Evolutionary conservation across 192 early-diverging fungal species (phyloP).

Genomic region (Geranomyces michiganensis): DNA sequence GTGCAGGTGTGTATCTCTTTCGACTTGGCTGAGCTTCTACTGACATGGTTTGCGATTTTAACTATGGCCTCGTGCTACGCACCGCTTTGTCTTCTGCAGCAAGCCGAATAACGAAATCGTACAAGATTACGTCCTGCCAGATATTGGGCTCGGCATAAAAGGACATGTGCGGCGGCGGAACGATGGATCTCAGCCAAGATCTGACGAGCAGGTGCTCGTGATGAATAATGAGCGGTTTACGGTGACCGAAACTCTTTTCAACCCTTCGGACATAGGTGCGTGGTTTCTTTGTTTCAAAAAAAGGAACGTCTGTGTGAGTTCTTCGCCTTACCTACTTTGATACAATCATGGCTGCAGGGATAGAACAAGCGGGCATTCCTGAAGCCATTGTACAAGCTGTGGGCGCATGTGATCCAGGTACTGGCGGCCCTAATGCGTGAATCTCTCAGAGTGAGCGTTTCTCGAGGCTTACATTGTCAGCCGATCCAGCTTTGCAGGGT

Average conservation of each 20-base stretch:
- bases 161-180: constrained; percentile 58
- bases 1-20: constrained; percentile 47
- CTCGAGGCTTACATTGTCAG: not conserved
- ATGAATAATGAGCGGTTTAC: constrained; percentile 79
- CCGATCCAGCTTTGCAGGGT: constrained; percentile 37
- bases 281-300: not conserved
- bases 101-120: constrained; percentile 48
- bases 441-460: not conserved
- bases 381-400: constrained; percentile 60
- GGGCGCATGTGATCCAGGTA: constrained; percentile 48
- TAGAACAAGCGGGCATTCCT: constrained; percentile 70
- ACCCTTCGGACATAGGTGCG: constrained; percentile 74
- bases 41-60: too few relatives aligned
- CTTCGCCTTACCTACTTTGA: too few relatives aligned
- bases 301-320: not conserved
- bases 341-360: constrained; percentile 4
- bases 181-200: not conserved
- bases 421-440: not conserved
- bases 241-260: constrained; percentile 74
- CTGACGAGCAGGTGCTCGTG: constrained; percentile 52
- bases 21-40: too few relatives aligned
- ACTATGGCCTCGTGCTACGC: too few relatives aligned
- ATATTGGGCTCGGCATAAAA: constrained; percentile 53
- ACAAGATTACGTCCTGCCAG: constrained; percentile 71
- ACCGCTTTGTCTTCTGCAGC: too few relatives aligned